Evolutionary conservation across 169 alveolate species (phyloP).

Genomic region (Plasmodium adleri): DNA sequence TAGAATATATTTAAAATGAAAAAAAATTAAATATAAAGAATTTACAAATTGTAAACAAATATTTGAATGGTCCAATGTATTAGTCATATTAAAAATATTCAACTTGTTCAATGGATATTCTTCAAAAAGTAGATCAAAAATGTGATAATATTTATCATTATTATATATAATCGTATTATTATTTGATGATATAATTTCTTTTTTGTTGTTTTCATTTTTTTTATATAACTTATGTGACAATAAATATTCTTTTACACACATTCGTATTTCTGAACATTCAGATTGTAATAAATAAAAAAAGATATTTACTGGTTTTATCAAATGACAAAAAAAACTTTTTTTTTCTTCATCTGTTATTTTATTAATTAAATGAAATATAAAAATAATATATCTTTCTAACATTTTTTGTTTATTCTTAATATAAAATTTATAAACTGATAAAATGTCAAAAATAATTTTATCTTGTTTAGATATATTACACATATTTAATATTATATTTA

Average conservation of each 20-base stretch:
- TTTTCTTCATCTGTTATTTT: constrained; percentile 7
- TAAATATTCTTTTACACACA: constrained; percentile 14
- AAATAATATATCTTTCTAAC: constrained; percentile 40
- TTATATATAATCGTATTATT: neutral
- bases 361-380: constrained; percentile 20
- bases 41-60: too few species aligned
- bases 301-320: constrained; percentile 17
- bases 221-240: neutral
- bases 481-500: constrained; percentile 30
- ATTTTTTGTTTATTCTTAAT: constrained; percentile 22
- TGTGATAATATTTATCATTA: neutral
- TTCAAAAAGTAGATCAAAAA: too few species aligned
- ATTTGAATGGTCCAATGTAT: too few species aligned
- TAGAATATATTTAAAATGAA: constrained; percentile 23
- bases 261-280: constrained; percentile 29
- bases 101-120: too few species aligned
- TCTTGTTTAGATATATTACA: constrained; percentile 27
- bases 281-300: constrained; percentile 18
- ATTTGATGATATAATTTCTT: neutral
- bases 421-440: constrained; percentile 30
- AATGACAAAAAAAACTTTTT: constrained; percentile 11
- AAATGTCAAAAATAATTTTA: constrained; percentile 22
- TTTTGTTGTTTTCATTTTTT: too few species aligned
- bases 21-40: constrained; percentile 9
- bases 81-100: too few species aligned